phyloP scores from a whole-genome alignment of 2,329 filamentous ascomycete species.

The Dothideomycetidae sp. region DNA sequence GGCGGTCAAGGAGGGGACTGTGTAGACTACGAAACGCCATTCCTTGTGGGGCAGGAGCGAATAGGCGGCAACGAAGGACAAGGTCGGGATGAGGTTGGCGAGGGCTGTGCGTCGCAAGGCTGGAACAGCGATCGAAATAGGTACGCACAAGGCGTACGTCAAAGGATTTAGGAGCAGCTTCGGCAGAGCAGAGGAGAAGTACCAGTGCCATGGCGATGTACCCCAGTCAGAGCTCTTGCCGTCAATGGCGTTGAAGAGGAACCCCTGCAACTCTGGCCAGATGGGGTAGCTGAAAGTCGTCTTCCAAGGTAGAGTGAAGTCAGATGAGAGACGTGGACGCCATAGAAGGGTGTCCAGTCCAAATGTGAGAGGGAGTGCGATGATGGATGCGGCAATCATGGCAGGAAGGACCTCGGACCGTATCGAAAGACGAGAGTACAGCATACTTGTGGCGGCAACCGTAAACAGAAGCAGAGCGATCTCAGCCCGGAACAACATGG shows the following conservation, averaged over 20 bases:
- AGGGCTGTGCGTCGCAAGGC: conserved; percentile 30
- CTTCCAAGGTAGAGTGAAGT: not conserved
- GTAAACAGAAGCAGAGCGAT: conserved; percentile 65
- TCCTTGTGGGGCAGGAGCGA: conserved; percentile 91
- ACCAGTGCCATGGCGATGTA: conserved; percentile 70
- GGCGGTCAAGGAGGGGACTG: conserved; percentile 65
- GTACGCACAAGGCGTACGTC: conserved; percentile 38
- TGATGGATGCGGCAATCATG: conserved; percentile 48
- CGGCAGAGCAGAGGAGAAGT: conserved; percentile 69
- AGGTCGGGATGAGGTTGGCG: conserved; percentile 46
- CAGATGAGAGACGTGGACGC: conserved; percentile 36
- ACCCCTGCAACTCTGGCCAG: conserved; percentile 83
- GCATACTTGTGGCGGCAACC: conserved; percentile 50
- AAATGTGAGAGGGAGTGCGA: conserved; percentile 56
- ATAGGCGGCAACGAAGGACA: conserved; percentile 66
- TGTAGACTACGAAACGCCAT: conserved; percentile 86
- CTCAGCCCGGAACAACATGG: conserved; percentile 79
- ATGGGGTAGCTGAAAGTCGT: conserved; percentile 30
- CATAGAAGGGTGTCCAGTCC: conserved; percentile 86
- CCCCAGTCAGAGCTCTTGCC: conserved; percentile 82
- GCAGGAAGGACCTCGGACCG: conserved; percentile 47
- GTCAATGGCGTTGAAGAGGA: conserved; percentile 79
- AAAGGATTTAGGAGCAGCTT: conserved; percentile 73
- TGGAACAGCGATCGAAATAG: conserved; percentile 36
- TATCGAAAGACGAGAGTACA: conserved; percentile 39